Evolutionary conservation across 2,329 filamentous ascomycete genomes (phyloP).

Genomic region (Calonectria leucothoes): DNA sequence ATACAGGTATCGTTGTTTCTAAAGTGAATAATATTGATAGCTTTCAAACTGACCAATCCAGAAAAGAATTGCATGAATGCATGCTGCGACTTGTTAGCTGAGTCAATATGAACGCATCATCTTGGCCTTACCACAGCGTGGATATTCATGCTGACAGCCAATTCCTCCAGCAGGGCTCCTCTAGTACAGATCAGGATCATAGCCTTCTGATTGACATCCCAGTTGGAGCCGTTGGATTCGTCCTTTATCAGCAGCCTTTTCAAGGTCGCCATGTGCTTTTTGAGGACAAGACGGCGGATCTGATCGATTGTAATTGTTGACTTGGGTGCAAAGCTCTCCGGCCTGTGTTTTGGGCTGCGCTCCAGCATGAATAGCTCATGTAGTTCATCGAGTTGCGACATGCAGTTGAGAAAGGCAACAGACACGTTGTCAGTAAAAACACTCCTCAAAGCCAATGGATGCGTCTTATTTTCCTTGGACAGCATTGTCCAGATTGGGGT

Average conservation of each 20-base stretch:
- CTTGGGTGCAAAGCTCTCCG: constrained; percentile 64
- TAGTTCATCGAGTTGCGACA: constrained; percentile 63
- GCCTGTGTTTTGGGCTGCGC: constrained; percentile 60
- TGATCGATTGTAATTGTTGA: constrained; percentile 65
- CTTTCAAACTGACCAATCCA: constrained; percentile 60
- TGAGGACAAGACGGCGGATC: constrained; percentile 67
- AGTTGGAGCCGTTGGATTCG: constrained; percentile 58
- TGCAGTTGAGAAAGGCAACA: constrained; percentile 62
- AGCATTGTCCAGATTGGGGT: constrained; percentile 69
- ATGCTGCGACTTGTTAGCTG: constrained; percentile 57
- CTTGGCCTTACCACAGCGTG: constrained; percentile 61
- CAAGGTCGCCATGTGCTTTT: constrained; percentile 67
- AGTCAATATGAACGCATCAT: neutral
- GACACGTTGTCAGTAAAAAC: constrained; percentile 75
- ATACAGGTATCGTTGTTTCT: constrained; percentile 67
- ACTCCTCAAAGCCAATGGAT: constrained; percentile 64
- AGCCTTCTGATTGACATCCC: constrained; percentile 69
- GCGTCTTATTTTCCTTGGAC: constrained; percentile 62
- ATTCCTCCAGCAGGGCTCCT: constrained; percentile 63
- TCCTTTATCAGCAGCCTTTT: constrained; percentile 72
- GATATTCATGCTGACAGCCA: constrained; percentile 67
- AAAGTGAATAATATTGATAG: constrained; percentile 66
- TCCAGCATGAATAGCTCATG: constrained; percentile 72
- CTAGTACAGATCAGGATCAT: constrained; percentile 64
- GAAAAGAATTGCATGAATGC: constrained; percentile 66